These are phyloP conservation scores for Odontarrhena argentea DNA, from an alignment of 345 rosid genomes.

Conservation along the genomic window DNA sequence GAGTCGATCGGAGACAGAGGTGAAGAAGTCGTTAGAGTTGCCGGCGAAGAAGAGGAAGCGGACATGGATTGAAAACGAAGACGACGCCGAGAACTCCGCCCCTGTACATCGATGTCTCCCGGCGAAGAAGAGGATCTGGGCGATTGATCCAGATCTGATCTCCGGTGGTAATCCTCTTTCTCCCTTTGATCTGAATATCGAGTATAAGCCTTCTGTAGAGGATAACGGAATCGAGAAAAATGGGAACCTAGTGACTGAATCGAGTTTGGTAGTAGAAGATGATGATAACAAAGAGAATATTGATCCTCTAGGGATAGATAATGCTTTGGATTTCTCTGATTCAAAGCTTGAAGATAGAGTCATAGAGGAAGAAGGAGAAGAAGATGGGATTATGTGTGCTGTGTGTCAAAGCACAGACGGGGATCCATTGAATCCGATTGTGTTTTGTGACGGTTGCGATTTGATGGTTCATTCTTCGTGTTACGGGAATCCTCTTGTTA, in stretches of 20 bases:
- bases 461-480: constrained; percentile 91
- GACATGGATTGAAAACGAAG: constrained; percentile 40
- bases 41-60: constrained; percentile 89
- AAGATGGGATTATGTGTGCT: constrained; percentile 84
- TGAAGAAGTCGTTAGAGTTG: constrained; percentile 40
- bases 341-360: background rate
- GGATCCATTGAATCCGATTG: constrained; percentile 86
- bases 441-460: constrained; percentile 94
- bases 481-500: constrained; percentile 74
- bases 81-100: background rate
- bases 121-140: constrained; percentile 87
- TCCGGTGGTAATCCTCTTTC: constrained; percentile 51
- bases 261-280: constrained; percentile 31
- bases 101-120: constrained; percentile 54
- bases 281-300: constrained; percentile 37
- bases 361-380: constrained; percentile 39
- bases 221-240: constrained; percentile 36
- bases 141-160: constrained; percentile 57
- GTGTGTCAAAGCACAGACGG: constrained; percentile 94
- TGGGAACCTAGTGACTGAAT: background rate
- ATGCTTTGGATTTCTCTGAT: background rate
- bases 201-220: constrained; percentile 48
- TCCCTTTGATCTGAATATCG: constrained; percentile 76
- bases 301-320: constrained; percentile 23
- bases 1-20: constrained; percentile 32